Conservation (phyloP, 1,139 yeast genomes). For the Magnusiomyces fungicola region DNA sequence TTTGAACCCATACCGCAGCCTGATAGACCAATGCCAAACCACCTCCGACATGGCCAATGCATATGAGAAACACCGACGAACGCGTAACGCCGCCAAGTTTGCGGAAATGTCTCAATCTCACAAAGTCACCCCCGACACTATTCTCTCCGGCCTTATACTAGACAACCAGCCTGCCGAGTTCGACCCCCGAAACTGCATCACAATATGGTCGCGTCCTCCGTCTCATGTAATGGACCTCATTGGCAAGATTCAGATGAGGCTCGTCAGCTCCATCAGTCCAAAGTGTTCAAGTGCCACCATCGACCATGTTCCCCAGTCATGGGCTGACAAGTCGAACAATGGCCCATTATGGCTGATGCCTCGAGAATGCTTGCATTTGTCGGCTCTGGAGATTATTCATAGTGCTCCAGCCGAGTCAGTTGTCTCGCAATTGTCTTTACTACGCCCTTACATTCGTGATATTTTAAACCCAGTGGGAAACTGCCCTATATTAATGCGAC, state of each 20-base stretch:
- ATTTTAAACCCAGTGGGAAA: slow-evolving; percentile 13
- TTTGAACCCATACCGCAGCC: slow-evolving; percentile 5
- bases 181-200: slow-evolving; percentile 23
- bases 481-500: slow-evolving; percentile 18
- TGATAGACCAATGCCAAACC: neutral
- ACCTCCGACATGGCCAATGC: slow-evolving; percentile 13
- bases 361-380: slow-evolving; percentile 21
- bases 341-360: slow-evolving; percentile 23
- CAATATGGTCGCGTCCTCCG: slow-evolving; percentile 24
- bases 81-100: slow-evolving; percentile 16
- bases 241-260: slow-evolving; percentile 15
- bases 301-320: slow-evolving; percentile 3
- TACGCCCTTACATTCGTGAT: slow-evolving; percentile 10
- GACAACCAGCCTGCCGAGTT: slow-evolving; percentile 18
- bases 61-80: slow-evolving; percentile 18
- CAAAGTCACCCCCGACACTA: slow-evolving; percentile 19
- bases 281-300: neutral
- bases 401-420: slow-evolving; percentile 15
- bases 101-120: slow-evolving; percentile 11
- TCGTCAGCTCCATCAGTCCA: slow-evolving; percentile 10
- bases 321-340: neutral
- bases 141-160: slow-evolving; percentile 19
- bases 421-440: slow-evolving; percentile 6
- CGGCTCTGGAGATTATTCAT: slow-evolving; percentile 24
- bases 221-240: slow-evolving; percentile 18